These are phyloP conservation scores for Neolentinus lepideus DNA, from an alignment of 1,284 basidiomycete genomes.

Conservation along the genomic window DNA sequence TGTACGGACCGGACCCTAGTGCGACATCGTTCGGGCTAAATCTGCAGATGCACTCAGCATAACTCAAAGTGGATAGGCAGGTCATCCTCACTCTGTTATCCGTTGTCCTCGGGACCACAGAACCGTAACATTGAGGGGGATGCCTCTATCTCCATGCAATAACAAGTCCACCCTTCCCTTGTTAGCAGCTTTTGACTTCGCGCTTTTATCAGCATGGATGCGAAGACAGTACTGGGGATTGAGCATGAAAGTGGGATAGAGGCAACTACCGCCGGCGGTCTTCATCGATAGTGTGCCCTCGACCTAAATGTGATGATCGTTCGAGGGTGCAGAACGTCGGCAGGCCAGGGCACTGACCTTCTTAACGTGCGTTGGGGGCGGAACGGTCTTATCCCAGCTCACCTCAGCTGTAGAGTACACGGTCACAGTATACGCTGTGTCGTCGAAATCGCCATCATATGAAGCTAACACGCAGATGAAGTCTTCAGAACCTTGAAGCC, in stretches of 20 bases:
- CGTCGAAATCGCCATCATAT: conserved; percentile 53
- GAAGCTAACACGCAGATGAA: conserved; percentile 40
- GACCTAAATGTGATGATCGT: conserved; percentile 33
- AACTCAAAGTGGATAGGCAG: neutral
- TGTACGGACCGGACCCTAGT: conserved; percentile 75
- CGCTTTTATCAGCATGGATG: conserved; percentile 33
- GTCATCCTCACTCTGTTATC: conserved; percentile 57
- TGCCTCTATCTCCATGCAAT: conserved; percentile 52
- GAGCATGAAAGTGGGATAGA: conserved; percentile 74
- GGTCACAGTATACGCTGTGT: conserved; percentile 59
- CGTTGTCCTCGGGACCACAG: conserved; percentile 74
- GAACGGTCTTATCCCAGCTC: conserved; percentile 40
- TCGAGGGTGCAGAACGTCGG: conserved; percentile 2
- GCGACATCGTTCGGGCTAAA: conserved; percentile 61
- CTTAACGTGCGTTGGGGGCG: conserved; percentile 32
- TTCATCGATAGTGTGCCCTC: conserved; percentile 59
- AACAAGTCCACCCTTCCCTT: conserved; percentile 44
- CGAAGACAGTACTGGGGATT: conserved; percentile 85
- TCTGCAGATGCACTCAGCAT: conserved; percentile 24
- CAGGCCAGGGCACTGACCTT: conserved; percentile 25
- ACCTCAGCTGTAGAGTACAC: conserved; percentile 38
- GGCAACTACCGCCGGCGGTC: conserved; percentile 80
- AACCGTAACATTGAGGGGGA: conserved; percentile 71
- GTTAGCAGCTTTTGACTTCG: conserved; percentile 10
- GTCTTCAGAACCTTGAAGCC: conserved; percentile 9